These are phyloP conservation scores for Scheffersomyces amazonensis DNA, from an alignment of 805 yeast species.

Conservation along the genomic window DNA sequence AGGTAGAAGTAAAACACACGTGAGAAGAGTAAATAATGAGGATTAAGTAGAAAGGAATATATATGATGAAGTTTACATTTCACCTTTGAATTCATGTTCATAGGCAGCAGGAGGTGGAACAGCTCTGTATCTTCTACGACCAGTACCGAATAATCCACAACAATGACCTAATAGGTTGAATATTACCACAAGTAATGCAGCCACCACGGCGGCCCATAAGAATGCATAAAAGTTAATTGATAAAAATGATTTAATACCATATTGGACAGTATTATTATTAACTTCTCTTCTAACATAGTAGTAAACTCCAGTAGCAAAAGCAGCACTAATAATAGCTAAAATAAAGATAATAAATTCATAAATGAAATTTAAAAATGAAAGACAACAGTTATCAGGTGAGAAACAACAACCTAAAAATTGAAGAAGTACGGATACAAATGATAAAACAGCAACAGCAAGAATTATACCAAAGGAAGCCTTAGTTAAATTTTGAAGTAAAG, in stretches of 20 bases:
- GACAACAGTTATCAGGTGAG: conserved; percentile 44
- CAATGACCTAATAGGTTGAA: conserved; percentile 40
- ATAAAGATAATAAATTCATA: conserved; percentile 46
- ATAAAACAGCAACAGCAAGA: conserved; percentile 26
- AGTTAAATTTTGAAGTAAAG: conserved; percentile 44
- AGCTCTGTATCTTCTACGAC: conserved; percentile 25
- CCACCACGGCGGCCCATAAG: conserved; percentile 62
- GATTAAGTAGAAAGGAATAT: too few species aligned
- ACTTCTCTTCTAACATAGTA: conserved; percentile 46
- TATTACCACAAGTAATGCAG: conserved; percentile 29
- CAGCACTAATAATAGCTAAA: conserved; percentile 46
- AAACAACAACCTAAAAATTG: conserved; percentile 41
- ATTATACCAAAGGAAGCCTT: conserved; percentile 53
- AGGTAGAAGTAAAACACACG: too few species aligned
- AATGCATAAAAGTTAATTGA: conserved; percentile 54
- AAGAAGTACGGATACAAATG: conserved; percentile 48
- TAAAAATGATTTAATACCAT: conserved; percentile 55
- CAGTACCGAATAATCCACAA: conserved; percentile 35
- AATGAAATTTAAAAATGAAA: conserved; percentile 42
- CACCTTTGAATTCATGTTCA: conserved; percentile 15
- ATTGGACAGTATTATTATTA: conserved; percentile 43
- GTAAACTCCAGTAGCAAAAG: conserved; percentile 63
- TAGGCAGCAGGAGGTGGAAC: conserved; percentile 24
- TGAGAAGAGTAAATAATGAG: too few species aligned
- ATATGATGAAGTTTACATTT: too few species aligned